Evolutionary conservation across 148 eudicot species (phyloP), one percentile per base, ranked within the genome.

Genomic region (Nepenthes mirabilis): DNA sequence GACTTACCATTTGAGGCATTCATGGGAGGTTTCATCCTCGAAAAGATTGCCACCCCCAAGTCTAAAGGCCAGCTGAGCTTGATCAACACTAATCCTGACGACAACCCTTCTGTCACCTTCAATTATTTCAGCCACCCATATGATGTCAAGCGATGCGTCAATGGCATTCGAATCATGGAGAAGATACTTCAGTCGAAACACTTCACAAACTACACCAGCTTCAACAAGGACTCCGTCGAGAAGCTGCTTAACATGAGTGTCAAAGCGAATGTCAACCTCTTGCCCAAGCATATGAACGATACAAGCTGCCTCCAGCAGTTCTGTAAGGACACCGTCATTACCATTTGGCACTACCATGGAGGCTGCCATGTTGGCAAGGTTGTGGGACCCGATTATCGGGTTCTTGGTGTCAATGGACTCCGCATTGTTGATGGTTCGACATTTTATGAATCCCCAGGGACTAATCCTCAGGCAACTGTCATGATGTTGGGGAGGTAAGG

Each of bases 321-420:
- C 55, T 93, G 99, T 60, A 93, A 71, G 63, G 96, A 93, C 68
- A 93, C 89, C 12, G 95, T 88, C 1, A 76, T 79, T 51, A 86
- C 99, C 33, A 88, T 93, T 35, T 93, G 99, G 99, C 99, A 93
- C 47, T 93, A 93, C 68, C 99, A 93, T 62, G 99, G 99, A 0
- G 99, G 99, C 2, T 93, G 99, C 70, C 95, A 82, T 1, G 84
- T 88, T 53, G 96, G 91, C 14, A 79, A 63, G 79, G 99, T 93
- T 36, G 91, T 93, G 62, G 58, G 52, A 66, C 69, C 62, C 5
- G 72, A 82, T 5, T 81, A 86, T 49, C 62, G 65, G 66, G 95
- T 93, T 6, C 57, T 77, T 5, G 95, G 96, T n/a, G 81, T 80
- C 11, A 61, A 82, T 7, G 58, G 85, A 52, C 73, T 93, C 33